These are phyloP conservation scores for Calocera cornea DNA, from an alignment of 768 basidiomycete genomes.

Conservation along the genomic window DNA sequence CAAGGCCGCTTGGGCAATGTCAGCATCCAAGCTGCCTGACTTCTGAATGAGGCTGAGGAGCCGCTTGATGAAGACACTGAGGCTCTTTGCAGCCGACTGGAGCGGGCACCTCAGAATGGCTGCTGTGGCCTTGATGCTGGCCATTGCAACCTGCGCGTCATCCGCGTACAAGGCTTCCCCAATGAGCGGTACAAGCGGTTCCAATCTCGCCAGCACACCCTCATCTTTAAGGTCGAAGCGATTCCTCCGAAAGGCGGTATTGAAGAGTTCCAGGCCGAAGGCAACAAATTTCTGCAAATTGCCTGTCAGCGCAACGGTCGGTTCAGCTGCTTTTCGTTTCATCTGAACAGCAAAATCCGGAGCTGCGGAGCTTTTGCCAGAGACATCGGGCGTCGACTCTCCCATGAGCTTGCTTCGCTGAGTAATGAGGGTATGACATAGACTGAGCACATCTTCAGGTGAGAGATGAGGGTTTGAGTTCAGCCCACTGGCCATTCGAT, in stretches of 20 bases:
- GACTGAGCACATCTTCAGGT: constrained; percentile 55
- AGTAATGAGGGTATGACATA: constrained; percentile 81
- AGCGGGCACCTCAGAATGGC: constrained; percentile 75
- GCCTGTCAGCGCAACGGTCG: constrained; percentile 58
- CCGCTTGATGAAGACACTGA: constrained; percentile 73
- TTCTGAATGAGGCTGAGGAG: constrained; percentile 71
- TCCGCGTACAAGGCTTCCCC: constrained; percentile 87
- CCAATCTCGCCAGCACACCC: constrained; percentile 64
- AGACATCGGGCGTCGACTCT: constrained; percentile 28
- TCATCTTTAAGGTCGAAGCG: constrained; percentile 73
- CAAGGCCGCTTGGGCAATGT: constrained; percentile 76
- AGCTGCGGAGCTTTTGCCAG: constrained; percentile 29
- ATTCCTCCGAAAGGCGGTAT: constrained; percentile 71
- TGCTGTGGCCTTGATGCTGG: constrained; percentile 67
- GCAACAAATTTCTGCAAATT: constrained; percentile 73
- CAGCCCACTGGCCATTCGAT: constrained; percentile 67
- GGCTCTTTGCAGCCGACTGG: constrained; percentile 53
- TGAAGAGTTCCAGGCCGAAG: constrained; percentile 84
- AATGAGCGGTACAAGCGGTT: constrained; percentile 71
- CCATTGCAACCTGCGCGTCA: constrained; percentile 54
- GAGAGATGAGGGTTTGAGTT: constrained; percentile 65
- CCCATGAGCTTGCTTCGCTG: constrained; percentile 82
- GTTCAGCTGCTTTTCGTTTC: constrained; percentile 46
- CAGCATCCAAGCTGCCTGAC: constrained; percentile 76
- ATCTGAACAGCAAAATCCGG: constrained; percentile 56